Evolutionary conservation across 352 stramenopile species (phyloP), one percentile per base, ranked within the genome.

Genomic region (Globisporangium lucens): DNA sequence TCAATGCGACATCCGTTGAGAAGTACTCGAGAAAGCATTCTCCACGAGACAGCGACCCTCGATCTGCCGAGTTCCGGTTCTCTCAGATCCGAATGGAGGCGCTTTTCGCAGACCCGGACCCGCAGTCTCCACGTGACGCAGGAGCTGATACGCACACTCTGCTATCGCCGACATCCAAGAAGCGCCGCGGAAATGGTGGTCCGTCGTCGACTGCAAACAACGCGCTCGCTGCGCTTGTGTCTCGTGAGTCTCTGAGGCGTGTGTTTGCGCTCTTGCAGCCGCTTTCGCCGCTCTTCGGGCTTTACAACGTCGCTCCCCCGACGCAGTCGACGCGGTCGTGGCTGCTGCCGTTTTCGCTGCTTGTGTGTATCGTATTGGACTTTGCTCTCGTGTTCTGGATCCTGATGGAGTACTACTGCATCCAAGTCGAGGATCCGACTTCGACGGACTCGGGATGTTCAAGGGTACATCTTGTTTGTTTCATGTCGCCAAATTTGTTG

Each of bases 401-500:
- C 46, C 63, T 93, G 43, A 85, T 94, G 66, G 83, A 95, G 72
- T 95, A 87, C 58, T 94, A 90, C 72, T 95, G 88, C 72, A 77
- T 95, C 59, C 88, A 95, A 91, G 79, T 95, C 47, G 76, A 85
- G 8, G 85, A 94, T 55, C 88, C 88, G 15, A 94, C 83, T 22
- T 61, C 75, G 22, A 63, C 84, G 53, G 80, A 94, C 66, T 83
- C 83, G 10, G 88, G 86, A 4, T 95, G 86, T 55, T 93, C 88
- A 7, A 78, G 83, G 59, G 88, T 95, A 76, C 46, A 83, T 82
- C 0, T 9, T 0, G 8, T 20, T 62, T 49, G 2, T 17, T 46
- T 1, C 3, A 24, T 68, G 17, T 10, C 49, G 36, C 29, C 58
- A 22, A 15, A 13, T 22, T 27, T 22, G 15, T 22, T 7, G 38